Evolutionary conservation across 2,329 filamentous ascomycete genomes (phyloP), one percentile per base, ranked within the genome.

Genomic region (Paecilomyces niveus): DNA sequence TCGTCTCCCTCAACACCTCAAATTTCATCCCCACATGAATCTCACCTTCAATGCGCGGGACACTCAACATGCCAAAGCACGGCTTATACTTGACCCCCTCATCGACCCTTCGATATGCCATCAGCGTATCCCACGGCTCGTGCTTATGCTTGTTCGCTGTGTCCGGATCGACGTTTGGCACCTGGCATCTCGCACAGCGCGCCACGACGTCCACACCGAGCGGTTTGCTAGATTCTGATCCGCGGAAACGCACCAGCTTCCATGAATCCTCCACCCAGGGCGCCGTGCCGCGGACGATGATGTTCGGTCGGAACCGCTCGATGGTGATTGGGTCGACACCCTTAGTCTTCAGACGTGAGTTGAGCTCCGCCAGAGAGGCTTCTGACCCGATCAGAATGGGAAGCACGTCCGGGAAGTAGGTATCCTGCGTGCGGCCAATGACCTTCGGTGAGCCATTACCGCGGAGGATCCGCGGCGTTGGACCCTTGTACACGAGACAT

Each of bases 41-140:
- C 54, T 74, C 68, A 0, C 83, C 83, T 61, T 85, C 81, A 51
- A 74, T 76, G 60, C 80, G 76, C 15, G 85, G 84, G 56, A 83
- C 82, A 67, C 83, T 82, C 65, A 87, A 68, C 85, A 88, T 87
- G 1, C 85, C 85, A 75, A 87, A 87, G 63, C 84, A 86, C 49
- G 85, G 85, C 73, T 87, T 87, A 62, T 76, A 87, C 71, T 79
- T 86, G 26, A 83, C 78, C 0, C 84, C 85, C 64, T 80, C 74
- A 66, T 87, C 85, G 4, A 87, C 76, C 29, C 84, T 70, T 8
- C 85, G 73, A 69, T 85, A 87, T 65, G 81, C 81, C 77, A 85
- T 82, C 57, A 87, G 69, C 60, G 79, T 80, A 64, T 85, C 79
- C 85, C 84, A 87, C 6, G 85, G 85, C 74, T 87, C 78, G 54